A percentile compares a stretch with the other conserved stretches of the same genome.
phyloP scores from a whole-genome alignment of 2,329 filamentous ascomycete species.

The Apiospora rasikravindrae region DNA sequence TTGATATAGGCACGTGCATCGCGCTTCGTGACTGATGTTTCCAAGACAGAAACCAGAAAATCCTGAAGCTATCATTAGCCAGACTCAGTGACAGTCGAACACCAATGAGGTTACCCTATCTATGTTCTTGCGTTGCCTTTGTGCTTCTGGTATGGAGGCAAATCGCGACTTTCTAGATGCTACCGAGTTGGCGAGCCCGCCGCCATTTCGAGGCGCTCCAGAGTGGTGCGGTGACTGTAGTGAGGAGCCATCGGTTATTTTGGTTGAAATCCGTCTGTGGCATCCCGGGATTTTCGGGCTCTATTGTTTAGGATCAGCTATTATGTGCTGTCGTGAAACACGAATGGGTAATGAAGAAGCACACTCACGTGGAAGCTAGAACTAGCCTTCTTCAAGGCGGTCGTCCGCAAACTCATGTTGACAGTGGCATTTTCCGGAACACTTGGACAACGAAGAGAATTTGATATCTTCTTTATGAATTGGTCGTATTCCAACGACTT shows the following conservation, averaged over 20 bases:
- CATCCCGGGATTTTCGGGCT: neutral
- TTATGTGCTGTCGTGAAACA: neutral
- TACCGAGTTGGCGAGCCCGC: slow-evolving; percentile 32
- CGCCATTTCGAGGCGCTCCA: slow-evolving; percentile 32
- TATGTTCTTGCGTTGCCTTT: slow-evolving; percentile 52
- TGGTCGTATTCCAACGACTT: neutral
- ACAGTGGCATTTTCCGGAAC: slow-evolving; percentile 27
- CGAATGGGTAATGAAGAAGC: neutral
- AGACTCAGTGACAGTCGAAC: slow-evolving; percentile 14
- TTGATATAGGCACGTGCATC: slow-evolving; percentile 92
- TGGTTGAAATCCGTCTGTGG: slow-evolving; percentile 18
- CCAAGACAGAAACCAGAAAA: slow-evolving; percentile 84
- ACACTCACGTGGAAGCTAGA: slow-evolving; percentile 42
- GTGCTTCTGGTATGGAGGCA: slow-evolving; percentile 48
- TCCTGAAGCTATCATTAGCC: slow-evolving; percentile 57
- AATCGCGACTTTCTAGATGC: slow-evolving; percentile 38
- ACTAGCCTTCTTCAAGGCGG: slow-evolving; percentile 46
- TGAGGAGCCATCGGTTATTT: slow-evolving; percentile 30
- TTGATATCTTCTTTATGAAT: neutral
- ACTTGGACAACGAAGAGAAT: neutral
- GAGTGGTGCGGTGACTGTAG: slow-evolving; percentile 30
- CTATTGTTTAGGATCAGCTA: neutral
- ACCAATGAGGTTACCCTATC: slow-evolving; percentile 49
- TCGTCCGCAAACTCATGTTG: slow-evolving; percentile 47
- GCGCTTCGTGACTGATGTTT: slow-evolving; percentile 87